A percentile compares a stretch with the other conserved stretches of the same genome.
These are phyloP conservation scores for Prunus armeniaca DNA, from an alignment of 306 rosid genomes.

Conservation along the genomic window DNA sequence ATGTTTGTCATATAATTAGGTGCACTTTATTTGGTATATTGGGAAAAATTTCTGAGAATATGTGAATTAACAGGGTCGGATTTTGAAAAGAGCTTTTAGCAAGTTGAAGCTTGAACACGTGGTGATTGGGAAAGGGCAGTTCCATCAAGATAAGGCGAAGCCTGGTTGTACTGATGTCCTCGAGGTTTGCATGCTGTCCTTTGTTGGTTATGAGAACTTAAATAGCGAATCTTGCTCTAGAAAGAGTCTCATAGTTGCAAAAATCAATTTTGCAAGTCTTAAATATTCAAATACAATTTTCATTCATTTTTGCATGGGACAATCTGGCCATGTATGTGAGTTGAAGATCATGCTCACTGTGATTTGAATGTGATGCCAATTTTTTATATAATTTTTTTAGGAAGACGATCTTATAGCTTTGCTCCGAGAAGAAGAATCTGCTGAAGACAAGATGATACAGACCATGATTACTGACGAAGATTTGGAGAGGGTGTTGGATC, in stretches of 20 bases:
- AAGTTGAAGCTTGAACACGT: conserved; percentile 97
- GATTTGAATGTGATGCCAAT: neutral
- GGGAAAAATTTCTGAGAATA: neutral
- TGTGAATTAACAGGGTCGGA: conserved; percentile 67
- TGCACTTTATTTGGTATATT: neutral
- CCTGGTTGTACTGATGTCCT: conserved; percentile 17
- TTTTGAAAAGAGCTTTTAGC: conserved; percentile 90
- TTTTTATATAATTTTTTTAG: conserved; percentile 19
- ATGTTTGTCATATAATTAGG: neutral
- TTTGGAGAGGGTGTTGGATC: conserved; percentile 72
- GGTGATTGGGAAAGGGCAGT: conserved; percentile 90
- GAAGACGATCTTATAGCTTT: conserved; percentile 66
- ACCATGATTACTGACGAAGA: conserved; percentile 67
- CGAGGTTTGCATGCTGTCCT: conserved; percentile 47
- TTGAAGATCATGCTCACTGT: neutral
- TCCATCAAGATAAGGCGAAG: conserved; percentile 67
- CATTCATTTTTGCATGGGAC: too few relatives aligned
- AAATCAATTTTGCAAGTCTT: neutral
- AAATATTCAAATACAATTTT: neutral
- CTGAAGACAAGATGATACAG: conserved; percentile 78
- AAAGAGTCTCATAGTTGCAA: neutral
- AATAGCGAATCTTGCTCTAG: neutral
- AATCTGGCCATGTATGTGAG: neutral
- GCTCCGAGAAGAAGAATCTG: conserved; percentile 73
- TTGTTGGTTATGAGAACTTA: neutral